Base-by-base conservation (phyloP, 148 eudicot species). In the Amaranthus hypochondriacus region DNA sequence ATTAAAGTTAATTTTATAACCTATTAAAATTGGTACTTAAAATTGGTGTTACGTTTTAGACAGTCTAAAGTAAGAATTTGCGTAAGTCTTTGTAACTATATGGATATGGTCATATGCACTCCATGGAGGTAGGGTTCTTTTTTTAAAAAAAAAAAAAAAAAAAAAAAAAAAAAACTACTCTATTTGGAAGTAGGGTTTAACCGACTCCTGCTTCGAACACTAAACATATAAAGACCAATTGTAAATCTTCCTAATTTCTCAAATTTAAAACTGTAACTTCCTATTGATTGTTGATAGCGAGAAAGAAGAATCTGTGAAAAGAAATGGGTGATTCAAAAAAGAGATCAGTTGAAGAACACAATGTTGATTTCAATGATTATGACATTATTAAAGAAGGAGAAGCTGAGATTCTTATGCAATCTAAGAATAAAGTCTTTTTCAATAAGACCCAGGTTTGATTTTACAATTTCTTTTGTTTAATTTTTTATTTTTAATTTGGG, bases 341-440 rank as follows among this genome's bases (percentile, higher is more conserved):
- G 42, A 84, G 82, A 64, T 55, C 85, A 50, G 75, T 75, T 78
- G 83, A 81, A 60, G 81, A 84, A 69, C 73, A 76, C 66, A 67
- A 66, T 7, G n/a, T 84, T 77, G 94, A 90, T 86, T 52, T 88
- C 55, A 86, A 77, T 79, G 92, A 96, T 69, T 92, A 75, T 74
- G 75, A 75, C 7, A 77, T 92, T 12, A 81, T 96, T 75, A 96
- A 89, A 82, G 97, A 96, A 82, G 99, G 99, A 4, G 99, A 96
- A 67, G 96, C 99, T 68, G 99, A 96, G 87, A 92, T 96, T 87
- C 84, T 96, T 68, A 89, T 92, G 96, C 97, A 86, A 77, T 82
- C 82, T 11, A 83, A 90, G 43, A 92, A 92, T 67, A 83, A 89
- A 89, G 99, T 96, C 77, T 96, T 96, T 62, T 96, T 81, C 83